phyloP scores from a whole-genome alignment of 345 rosid species.

The Camelina sativa region DNA sequence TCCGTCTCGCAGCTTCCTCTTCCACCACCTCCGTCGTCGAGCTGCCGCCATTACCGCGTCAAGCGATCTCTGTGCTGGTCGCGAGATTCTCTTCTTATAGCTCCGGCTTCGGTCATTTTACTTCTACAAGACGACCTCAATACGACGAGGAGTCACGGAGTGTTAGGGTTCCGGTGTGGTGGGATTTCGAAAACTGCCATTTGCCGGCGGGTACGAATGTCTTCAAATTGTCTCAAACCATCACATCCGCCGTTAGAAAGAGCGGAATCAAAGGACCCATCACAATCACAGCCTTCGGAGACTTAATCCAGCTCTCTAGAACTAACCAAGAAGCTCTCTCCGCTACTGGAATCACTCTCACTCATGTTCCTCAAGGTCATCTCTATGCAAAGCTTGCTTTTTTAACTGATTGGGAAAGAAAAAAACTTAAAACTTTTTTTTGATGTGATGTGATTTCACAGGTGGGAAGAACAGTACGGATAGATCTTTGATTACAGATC shows the following conservation, averaged over 20 bases:
- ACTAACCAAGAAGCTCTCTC: constrained; percentile 76
- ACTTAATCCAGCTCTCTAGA: constrained; percentile 67
- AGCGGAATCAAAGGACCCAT: constrained; percentile 84
- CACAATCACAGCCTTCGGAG: constrained; percentile 83
- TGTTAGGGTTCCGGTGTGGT: constrained; percentile 85
- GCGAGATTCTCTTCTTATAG: constrained; percentile 49
- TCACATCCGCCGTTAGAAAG: constrained; percentile 67
- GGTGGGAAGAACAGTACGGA: constrained; percentile 90
- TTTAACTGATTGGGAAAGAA: neutral
- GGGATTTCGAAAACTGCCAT: constrained; percentile 93
- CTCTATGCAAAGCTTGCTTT: neutral
- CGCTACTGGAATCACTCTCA: constrained; percentile 68
- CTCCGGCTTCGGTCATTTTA: neutral
- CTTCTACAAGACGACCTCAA: constrained; percentile 37
- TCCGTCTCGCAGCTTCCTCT: constrained; percentile 27
- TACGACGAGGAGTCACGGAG: constrained; percentile 55
- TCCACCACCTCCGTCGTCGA: neutral
- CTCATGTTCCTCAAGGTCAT: constrained; percentile 76
- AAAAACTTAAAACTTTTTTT: neutral
- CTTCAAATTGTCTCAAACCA: constrained; percentile 55
- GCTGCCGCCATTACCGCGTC: neutral
- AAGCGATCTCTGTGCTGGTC: constrained; percentile 38
- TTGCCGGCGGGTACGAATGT: constrained; percentile 67
- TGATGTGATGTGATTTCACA: constrained; percentile 25
- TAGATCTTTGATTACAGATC: constrained; percentile 69